Evolutionary conservation across 73 alveolate genomes (phyloP).

Genomic region (Stentor roeselii): DNA sequence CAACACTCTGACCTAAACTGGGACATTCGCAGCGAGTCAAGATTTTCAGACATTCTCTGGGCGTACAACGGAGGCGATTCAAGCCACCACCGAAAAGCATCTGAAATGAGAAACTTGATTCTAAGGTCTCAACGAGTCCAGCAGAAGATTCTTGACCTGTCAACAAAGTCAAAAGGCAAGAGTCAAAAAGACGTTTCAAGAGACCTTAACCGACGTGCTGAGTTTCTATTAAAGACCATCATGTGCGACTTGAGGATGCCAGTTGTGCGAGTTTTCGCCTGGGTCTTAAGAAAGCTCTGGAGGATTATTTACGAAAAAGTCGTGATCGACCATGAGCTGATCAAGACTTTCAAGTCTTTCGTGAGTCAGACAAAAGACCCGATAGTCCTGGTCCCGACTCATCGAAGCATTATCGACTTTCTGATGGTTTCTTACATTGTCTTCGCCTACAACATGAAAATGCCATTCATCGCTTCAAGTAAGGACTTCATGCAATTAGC

Average conservation of each 20-base stretch:
- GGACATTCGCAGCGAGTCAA: constrained; percentile 29
- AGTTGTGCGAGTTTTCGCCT: constrained; percentile 48
- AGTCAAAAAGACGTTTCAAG: constrained; percentile 37
- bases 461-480: constrained; percentile 90
- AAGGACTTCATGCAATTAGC: constrained; percentile 80
- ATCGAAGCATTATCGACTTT: constrained; percentile 86
- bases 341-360: constrained; percentile 35
- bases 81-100: constrained; percentile 33
- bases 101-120: constrained; percentile 43
- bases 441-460: constrained; percentile 68
- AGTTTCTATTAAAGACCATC: constrained; percentile 58
- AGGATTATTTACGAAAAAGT: constrained; percentile 72
- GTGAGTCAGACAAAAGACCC: constrained; percentile 52
- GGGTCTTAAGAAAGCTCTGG: constrained; percentile 64
- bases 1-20: constrained; percentile 44
- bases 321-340: constrained; percentile 52
- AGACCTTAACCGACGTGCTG: constrained; percentile 48
- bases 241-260: constrained; percentile 47
- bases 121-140: constrained; percentile 49
- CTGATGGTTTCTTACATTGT: constrained; percentile 67
- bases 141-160: constrained; percentile 53
- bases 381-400: constrained; percentile 81
- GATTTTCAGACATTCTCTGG: constrained; percentile 69
- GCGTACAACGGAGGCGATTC: constrained; percentile 41
- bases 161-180: constrained; percentile 32